These are phyloP conservation scores for Plantago coronopus DNA, from an alignment of 305 asterid genomes.

Conservation along the genomic window DNA sequence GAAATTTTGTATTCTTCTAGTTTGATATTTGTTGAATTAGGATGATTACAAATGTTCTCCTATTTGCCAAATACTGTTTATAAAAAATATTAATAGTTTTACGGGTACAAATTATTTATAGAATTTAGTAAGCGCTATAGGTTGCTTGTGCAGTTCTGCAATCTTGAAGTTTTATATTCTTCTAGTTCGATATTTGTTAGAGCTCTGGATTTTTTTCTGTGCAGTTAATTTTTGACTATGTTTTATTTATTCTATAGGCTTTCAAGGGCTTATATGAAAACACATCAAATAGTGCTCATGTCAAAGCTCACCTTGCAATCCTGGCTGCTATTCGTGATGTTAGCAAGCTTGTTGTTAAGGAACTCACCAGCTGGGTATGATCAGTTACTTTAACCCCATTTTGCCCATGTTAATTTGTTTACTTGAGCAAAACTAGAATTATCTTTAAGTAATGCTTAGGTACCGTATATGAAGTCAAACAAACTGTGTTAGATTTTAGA, in stretches of 20 bases:
- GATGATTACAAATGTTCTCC: no score
- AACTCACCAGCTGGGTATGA: slow-evolving; percentile 99
- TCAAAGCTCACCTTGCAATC: slow-evolving; percentile 78
- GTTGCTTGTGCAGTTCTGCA: no score
- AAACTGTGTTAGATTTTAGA: not conserved
- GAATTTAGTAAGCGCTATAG: no score
- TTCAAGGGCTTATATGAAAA: slow-evolving; percentile 92
- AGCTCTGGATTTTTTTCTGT: not conserved
- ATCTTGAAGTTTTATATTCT: no score
- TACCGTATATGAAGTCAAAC: not conserved
- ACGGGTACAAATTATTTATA: no score
- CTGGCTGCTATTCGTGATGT: slow-evolving; percentile 90
- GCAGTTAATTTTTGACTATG: slow-evolving; percentile 8
- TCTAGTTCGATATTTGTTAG: no score
- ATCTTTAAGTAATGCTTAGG: not conserved
- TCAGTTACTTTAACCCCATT: not conserved
- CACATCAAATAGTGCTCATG: slow-evolving; percentile 63
- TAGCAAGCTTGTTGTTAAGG: slow-evolving; percentile 96
- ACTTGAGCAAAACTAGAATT: not conserved
- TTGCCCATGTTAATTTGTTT: not conserved
- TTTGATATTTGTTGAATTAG: no score
- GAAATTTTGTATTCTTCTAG: no score
- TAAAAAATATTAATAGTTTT: no score
- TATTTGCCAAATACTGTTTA: no score
- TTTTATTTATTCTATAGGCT: slow-evolving; percentile 44